Conservation (phyloP, 768 basidiomycete species). For the Auriculariales sp. region DNA sequence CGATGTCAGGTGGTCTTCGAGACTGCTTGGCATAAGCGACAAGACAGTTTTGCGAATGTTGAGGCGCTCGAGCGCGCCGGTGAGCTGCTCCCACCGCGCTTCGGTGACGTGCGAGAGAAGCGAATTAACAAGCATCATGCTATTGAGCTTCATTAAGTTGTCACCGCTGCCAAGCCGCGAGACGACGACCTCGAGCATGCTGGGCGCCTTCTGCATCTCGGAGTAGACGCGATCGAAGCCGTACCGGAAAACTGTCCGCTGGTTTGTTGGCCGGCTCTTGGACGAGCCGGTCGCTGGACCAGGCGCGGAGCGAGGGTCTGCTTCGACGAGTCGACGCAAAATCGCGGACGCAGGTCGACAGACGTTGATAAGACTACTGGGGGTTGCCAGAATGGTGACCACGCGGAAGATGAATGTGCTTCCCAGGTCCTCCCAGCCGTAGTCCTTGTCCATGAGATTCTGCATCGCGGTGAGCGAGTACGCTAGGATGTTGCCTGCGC, state of each 20-base stretch:
- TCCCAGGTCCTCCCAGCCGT: conserved; percentile 67
- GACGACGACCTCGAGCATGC: conserved; percentile 71
- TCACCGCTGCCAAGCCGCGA: conserved; percentile 66
- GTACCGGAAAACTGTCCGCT: conserved; percentile 63
- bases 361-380: conserved; percentile 71
- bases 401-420: conserved; percentile 48
- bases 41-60: conserved; percentile 73
- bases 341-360: conserved; percentile 86
- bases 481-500: conserved; percentile 74
- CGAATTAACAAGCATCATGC: conserved; percentile 89
- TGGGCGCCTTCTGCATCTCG: conserved; percentile 61
- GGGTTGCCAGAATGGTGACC: conserved; percentile 44
- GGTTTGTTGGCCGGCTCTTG: conserved; percentile 23
- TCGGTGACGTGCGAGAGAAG: conserved; percentile 70
- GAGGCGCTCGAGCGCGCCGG: conserved; percentile 54
- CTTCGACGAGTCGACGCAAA: conserved; percentile 78
- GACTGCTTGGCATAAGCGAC: conserved; percentile 74
- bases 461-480: conserved; percentile 79
- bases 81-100: conserved; percentile 64
- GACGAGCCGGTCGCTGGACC: conserved; percentile 44
- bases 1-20: conserved; percentile 67
- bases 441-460: conserved; percentile 74
- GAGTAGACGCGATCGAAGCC: conserved; percentile 76
- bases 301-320: conserved; percentile 56
- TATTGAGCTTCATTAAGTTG: conserved; percentile 72